A percentile compares a stretch with the other conserved stretches of the same genome.
Evolutionary conservation across 441 rosid genomes (phyloP).

Genomic region (Pelargonium citronellum): DNA sequence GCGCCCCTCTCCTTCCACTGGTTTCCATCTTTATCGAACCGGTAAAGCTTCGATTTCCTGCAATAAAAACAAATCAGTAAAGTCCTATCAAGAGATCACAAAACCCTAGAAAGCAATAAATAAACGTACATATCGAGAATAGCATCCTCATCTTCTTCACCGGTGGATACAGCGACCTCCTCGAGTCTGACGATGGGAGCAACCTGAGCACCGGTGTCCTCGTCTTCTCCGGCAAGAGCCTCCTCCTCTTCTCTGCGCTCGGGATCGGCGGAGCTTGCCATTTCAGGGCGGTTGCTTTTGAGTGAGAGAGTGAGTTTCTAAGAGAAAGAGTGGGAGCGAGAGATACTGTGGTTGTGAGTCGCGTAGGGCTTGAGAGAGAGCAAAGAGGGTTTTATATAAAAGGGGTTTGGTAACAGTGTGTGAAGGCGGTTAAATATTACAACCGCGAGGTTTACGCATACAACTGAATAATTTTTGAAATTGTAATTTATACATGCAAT

Average conservation of each 20-base stretch:
- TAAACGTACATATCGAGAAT: constrained; percentile 64
- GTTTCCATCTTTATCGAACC: constrained; percentile 67
- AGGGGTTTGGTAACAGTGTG: no score
- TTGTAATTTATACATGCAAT: no score
- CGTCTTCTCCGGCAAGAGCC: constrained; percentile 66
- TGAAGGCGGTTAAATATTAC: no score
- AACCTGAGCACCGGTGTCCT: constrained; percentile 91
- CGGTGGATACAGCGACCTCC: constrained; percentile 76
- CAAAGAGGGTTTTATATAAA: no score
- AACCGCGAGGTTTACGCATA: no score
- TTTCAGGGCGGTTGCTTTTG: constrained; percentile 11
- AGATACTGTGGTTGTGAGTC: no score
- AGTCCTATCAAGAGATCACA: not conserved
- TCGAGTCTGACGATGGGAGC: constrained; percentile 83
- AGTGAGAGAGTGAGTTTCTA: not conserved
- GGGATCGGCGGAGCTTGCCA: constrained; percentile 62
- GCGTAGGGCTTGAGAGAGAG: not conserved
- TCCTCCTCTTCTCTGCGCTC: constrained; percentile 66
- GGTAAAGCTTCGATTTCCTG: constrained; percentile 75
- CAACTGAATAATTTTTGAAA: no score
- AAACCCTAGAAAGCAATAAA: not conserved
- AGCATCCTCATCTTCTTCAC: constrained; percentile 83
- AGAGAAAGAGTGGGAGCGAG: not conserved
- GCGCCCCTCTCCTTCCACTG: constrained; percentile 96
- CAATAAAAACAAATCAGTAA: not conserved